Base-by-base conservation (phyloP, 2,329 filamentous ascomycete species). In the Monosporascus cannonballus region DNA sequence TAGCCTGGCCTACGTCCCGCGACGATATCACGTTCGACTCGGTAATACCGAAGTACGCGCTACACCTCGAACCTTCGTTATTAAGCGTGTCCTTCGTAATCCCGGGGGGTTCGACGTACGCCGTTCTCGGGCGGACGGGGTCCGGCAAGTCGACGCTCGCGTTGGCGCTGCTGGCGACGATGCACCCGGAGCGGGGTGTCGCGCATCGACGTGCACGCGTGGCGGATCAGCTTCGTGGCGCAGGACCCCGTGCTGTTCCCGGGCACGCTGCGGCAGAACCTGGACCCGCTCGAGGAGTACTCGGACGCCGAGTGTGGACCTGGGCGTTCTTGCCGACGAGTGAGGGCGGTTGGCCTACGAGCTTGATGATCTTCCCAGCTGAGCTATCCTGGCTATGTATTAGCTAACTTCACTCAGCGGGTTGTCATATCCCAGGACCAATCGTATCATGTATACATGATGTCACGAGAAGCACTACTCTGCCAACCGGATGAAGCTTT, bases 401-500 rank as follows among this genome's bases (percentile, higher is more conserved):
- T n/a, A n/a, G n/a, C n/a, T n/a, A n/a, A n/a, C n/a, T n/a, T n/a
- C n/a, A n/a, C n/a, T n/a, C n/a, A n/a, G n/a, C n/a, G n/a, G n/a
- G n/a, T n/a, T n/a, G n/a, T n/a, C n/a, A n/a, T n/a, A n/a, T n/a
- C n/a, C n/a, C n/a, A n/a, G n/a, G n/a, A n/a, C n/a, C n/a, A n/a
- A n/a, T n/a, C n/a, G n/a, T n/a, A n/a, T n/a, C n/a, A n/a, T n/a
- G n/a, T n/a, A n/a, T n/a, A n/a, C n/a, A n/a, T n/a, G n/a, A n/a
- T n/a, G n/a, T n/a, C 90, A 96, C 68, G 82, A 85, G 57, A 87
- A 85, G 64, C 86, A 96, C 66, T 96, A 96, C 71, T 96, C 92
- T 1, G 89, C 92, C 54, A 96, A 96, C 66, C 81, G 85, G 38
- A 96, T 96, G 89, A 96, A 96, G 76, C 76, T 96, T 48, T 90